A percentile compares a stretch with the other conserved stretches of the same genome.
Evolutionary conservation across 768 basidiomycete species (phyloP).

Genomic region (Daedaleopsis nitida): DNA sequence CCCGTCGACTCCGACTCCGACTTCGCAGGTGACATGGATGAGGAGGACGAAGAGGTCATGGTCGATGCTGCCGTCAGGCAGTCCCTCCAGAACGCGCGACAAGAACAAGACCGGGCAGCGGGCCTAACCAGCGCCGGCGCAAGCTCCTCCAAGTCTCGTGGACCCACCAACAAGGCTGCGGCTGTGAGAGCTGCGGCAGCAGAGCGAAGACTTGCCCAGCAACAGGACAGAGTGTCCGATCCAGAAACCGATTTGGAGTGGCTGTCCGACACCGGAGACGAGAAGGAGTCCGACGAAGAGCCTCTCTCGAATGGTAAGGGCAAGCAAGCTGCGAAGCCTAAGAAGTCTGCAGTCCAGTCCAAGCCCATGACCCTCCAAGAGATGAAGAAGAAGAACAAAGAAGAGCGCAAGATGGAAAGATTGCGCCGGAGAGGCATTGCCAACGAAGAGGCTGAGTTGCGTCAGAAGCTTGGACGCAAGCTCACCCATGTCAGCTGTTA

Average conservation of each 20-base stretch:
- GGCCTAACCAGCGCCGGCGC: constrained; percentile 38
- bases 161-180: constrained; percentile 42
- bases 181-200: constrained; percentile 52
- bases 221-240: constrained; percentile 30
- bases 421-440: constrained; percentile 29
- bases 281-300: constrained; percentile 30
- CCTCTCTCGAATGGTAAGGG: constrained; percentile 35
- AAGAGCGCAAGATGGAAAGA: constrained; percentile 29
- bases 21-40: constrained; percentile 6
- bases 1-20: constrained; percentile 33
- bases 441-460: constrained; percentile 52
- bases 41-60: constrained; percentile 44
- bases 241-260: constrained; percentile 13
- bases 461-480: constrained; percentile 65
- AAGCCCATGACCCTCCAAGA: constrained; percentile 13
- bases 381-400: constrained; percentile 21
- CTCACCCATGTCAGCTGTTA: constrained; percentile 62
- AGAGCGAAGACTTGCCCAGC: constrained; percentile 49
- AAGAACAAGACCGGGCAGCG: constrained; percentile 28
- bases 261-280: constrained; percentile 11
- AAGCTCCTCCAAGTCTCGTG: constrained; percentile 28
- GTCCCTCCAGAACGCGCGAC: constrained; percentile 45
- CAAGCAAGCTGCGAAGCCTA: constrained; percentile 22
- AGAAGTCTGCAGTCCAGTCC: background rate
- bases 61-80: constrained; percentile 55